Base-by-base conservation (phyloP, 2,329 filamentous ascomycete genomes). In the Apiospora kogelbergensis region DNA sequence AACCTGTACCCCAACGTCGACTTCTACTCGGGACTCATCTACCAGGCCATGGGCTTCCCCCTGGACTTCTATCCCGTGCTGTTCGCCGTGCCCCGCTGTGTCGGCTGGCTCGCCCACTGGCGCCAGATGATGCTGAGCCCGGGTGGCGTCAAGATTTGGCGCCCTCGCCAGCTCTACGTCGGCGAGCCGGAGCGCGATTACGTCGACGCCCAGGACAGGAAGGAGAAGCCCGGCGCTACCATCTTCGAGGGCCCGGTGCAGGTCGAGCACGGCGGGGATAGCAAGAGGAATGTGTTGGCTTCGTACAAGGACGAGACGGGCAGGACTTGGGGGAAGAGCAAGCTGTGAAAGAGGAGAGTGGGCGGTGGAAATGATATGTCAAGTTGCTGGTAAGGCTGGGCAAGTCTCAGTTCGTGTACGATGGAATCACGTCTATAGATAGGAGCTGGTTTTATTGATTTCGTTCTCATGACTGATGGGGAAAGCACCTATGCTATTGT, bases 1-100 rank as follows among this genome's bases (percentile, higher is more conserved):
- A 84, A 84, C 71, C 72, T 86, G 45, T 86, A 85, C 72, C 84
- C 84, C 46, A 86, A 85, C 69, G 84, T 86, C 4, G 84, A 86
- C 75, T 86, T 85, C 74, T 86, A 85, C 79, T 84, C 82, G 3
- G 84, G 84, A 0, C 75, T 86, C 37, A 85, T 86, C 72, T 86
- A 86, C 74, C 84, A 85, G 70, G 83, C 84, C 40, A 84, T 86
- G 81, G 84, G 84, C 13, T 86, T 86, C 77, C 84, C 84, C 37
- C 79, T 86, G 0, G 84, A 86, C 72, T 86, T 86, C 73, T 86
- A 85, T 71, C 84, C 84, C 1, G 84, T 86, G 0, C 75, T 86
- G 5, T 86, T 86, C 69, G 84, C 84, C 6, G 84, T 86, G 6
- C 84, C 84, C 0, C 78, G 84, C 20, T 85, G 84, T 65, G 84